Percentiles rank a stretch among this genome's conserved stretches.
Evolutionary conservation across 2,329 filamentous ascomycete genomes (phyloP).

Genomic region (Clarireedia paspali): DNA sequence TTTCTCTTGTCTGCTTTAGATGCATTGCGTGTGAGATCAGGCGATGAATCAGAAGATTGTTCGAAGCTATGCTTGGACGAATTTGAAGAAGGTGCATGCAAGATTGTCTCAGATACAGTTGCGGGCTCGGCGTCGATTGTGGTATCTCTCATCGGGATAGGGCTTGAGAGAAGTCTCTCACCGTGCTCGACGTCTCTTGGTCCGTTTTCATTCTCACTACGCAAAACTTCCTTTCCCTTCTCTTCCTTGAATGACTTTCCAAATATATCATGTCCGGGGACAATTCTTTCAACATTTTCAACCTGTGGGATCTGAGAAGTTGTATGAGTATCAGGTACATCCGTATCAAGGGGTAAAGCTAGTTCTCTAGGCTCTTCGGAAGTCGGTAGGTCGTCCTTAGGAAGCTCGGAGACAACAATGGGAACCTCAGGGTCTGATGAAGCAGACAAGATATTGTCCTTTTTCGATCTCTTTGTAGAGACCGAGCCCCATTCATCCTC

Average conservation of each 20-base stretch:
- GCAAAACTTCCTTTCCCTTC: constrained; percentile 15
- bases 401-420: constrained; percentile 7
- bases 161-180: neutral
- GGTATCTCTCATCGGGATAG: neutral
- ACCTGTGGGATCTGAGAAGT: constrained; percentile 10
- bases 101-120: neutral
- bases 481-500: constrained; percentile 11
- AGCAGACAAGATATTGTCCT: constrained; percentile 14
- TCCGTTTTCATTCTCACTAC: constrained; percentile 10
- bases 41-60: constrained; percentile 2
- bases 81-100: neutral
- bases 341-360: constrained; percentile 2
- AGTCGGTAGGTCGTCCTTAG: constrained; percentile 1
- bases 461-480: constrained; percentile 14
- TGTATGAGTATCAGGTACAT: constrained; percentile 10
- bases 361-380: constrained; percentile 4
- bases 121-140: neutral
- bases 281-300: constrained; percentile 5
- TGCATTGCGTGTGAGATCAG: constrained; percentile 12
- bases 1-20: constrained; percentile 30
- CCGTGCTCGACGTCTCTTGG: neutral
- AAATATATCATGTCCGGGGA: constrained; percentile 1
- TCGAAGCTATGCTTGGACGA: neutral
- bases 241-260: constrained; percentile 21
- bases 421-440: constrained; percentile 9